Conservation (phyloP, 371 early-diverging fungal genomes). For the Mortierella sp. region DNA sequence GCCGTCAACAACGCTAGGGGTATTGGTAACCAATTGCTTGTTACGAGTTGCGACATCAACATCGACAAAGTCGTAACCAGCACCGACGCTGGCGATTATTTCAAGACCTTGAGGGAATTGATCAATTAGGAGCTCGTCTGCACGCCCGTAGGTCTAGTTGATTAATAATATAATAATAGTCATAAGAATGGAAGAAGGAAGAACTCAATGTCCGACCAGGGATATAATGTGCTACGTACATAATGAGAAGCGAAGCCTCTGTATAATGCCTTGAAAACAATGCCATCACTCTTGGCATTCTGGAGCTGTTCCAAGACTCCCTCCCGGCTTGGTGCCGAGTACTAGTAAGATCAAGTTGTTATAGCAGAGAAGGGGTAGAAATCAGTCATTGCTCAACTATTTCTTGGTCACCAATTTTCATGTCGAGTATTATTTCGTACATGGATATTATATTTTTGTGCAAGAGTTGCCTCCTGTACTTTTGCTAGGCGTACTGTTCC, state of each 20-base stretch:
- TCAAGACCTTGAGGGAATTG: constrained; percentile 26
- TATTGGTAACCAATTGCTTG: constrained; percentile 54
- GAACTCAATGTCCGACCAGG: background rate
- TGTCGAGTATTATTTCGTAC: constrained; percentile 16
- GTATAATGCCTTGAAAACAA: constrained; percentile 43
- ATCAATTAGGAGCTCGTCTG: constrained; percentile 24
- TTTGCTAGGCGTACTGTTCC: constrained; percentile 49
- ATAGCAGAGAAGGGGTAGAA: background rate
- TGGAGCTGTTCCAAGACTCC: constrained; percentile 35
- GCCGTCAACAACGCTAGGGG: constrained; percentile 52
- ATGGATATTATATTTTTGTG: constrained; percentile 48
- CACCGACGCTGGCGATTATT: constrained; percentile 46
- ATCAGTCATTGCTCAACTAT: background rate
- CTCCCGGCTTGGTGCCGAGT: constrained; percentile 38
- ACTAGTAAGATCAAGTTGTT: constrained; percentile 10
- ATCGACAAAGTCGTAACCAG: constrained; percentile 57
- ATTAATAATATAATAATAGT: background rate
- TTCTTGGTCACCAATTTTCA: background rate
- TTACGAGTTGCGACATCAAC: constrained; percentile 40
- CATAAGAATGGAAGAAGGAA: background rate
- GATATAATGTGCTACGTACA: constrained; percentile 18
- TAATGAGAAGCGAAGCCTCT: constrained; percentile 52
- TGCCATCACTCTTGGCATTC: constrained; percentile 36
- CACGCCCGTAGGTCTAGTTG: constrained; percentile 42
- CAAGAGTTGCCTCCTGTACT: constrained; percentile 36